phyloP scores from a whole-genome alignment of 2,329 filamentous ascomycete species.

The Pezicula carpinea region DNA sequence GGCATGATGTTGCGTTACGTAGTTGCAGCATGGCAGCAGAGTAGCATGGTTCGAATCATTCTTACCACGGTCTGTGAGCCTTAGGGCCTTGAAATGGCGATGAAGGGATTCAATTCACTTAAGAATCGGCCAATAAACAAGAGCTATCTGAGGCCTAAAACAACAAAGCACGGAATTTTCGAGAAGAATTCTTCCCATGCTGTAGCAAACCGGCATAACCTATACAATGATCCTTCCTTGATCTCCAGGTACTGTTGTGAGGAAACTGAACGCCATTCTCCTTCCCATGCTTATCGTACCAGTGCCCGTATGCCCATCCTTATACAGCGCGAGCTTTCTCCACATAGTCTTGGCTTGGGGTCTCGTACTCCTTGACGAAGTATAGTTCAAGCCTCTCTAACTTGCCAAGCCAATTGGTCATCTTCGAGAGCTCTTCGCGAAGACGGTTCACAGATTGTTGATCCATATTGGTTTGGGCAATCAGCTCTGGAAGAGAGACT shows the following conservation, averaged over 20 bases:
- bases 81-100: too few relatives aligned
- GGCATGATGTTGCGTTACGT: too few relatives aligned
- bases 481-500: slow-evolving; percentile 89
- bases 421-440: slow-evolving; percentile 81
- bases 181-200: too few relatives aligned
- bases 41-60: too few relatives aligned
- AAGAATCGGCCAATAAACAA: too few relatives aligned
- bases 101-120: too few relatives aligned
- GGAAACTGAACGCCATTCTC: slow-evolving; percentile 20
- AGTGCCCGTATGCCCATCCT: not conserved
- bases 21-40: too few relatives aligned
- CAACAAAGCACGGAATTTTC: too few relatives aligned
- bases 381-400: slow-evolving; percentile 62
- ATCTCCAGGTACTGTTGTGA: not conserved
- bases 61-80: too few relatives aligned
- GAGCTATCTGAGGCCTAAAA: too few relatives aligned
- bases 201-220: too few relatives aligned
- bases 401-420: slow-evolving; percentile 79
- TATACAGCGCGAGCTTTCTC: slow-evolving; percentile 49
- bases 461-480: slow-evolving; percentile 98
- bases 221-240: not conserved
- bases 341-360: slow-evolving; percentile 64
- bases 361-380: slow-evolving; percentile 74
- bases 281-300: slow-evolving; percentile 9
- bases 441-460: slow-evolving; percentile 82